Evolutionary conservation across 176 grass and related monocot genomes (phyloP).

Genomic region (Oryza meridionalis): DNA sequence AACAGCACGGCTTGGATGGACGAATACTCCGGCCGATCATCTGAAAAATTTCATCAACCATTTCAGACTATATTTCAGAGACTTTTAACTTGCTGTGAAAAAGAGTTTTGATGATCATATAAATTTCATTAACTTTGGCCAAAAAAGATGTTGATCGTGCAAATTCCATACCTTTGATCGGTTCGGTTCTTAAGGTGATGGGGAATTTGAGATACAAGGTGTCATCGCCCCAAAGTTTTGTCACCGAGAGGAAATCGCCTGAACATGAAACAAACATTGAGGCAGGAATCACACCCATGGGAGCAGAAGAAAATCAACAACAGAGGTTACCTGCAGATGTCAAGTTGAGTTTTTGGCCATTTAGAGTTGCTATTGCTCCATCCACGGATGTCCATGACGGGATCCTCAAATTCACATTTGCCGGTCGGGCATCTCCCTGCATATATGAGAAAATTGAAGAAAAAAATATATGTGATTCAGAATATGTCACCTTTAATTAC

Average conservation of each 20-base stretch:
- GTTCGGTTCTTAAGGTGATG: conserved; percentile 61
- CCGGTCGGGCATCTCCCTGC: conserved; percentile 48
- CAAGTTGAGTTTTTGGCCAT: conserved; percentile 57
- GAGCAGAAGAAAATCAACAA: neutral
- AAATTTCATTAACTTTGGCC: neutral
- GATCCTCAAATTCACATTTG: conserved; percentile 68
- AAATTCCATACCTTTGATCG: conserved; percentile 63
- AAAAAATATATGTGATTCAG: too few species aligned
- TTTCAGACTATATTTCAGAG: neutral
- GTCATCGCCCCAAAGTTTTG: conserved; percentile 62
- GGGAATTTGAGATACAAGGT: conserved; percentile 58
- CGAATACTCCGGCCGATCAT: conserved; percentile 67
- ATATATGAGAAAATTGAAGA: neutral
- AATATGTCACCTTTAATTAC: neutral
- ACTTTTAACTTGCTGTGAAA: neutral
- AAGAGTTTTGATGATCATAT: neutral
- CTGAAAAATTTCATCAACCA: conserved; percentile 32
- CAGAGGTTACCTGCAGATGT: conserved; percentile 51
- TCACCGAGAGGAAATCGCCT: conserved; percentile 75
- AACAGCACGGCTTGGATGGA: conserved; percentile 78
- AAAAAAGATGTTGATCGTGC: neutral
- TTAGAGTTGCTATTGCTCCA: conserved; percentile 52
- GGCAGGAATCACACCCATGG: neutral
- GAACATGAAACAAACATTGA: conserved; percentile 23
- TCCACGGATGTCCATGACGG: conserved; percentile 77